A percentile compares a stretch with the other conserved stretches of the same genome.
These are phyloP conservation scores for Cystofilobasidium macerans DNA, from an alignment of 768 basidiomycete species.

Conservation along the genomic window DNA sequence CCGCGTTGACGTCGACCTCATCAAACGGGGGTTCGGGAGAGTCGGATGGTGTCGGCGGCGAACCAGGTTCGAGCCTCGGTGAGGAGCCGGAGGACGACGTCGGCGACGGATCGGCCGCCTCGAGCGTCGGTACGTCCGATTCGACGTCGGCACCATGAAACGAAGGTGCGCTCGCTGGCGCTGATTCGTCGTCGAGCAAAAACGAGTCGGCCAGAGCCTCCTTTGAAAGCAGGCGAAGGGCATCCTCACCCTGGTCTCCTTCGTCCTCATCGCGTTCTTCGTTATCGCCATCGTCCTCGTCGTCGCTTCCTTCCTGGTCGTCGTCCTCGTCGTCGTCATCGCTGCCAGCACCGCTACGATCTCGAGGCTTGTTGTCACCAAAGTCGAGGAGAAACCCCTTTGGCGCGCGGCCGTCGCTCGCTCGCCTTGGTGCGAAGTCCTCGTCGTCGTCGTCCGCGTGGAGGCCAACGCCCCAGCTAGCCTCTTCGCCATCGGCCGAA, in stretches of 20 bases:
- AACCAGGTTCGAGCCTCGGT: not conserved
- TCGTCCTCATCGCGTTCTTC: constrained; percentile 11
- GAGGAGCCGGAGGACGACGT: not conserved
- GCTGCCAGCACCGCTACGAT: constrained; percentile 19
- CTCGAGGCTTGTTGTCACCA: too few relatives aligned
- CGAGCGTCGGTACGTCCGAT: not conserved
- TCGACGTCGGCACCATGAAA: too few relatives aligned
- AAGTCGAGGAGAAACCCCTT: not conserved
- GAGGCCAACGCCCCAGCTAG: not conserved
- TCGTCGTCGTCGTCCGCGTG: constrained; percentile 8
- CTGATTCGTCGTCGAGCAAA: not conserved
- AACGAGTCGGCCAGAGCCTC: not conserved
- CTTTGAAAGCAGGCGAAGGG: not conserved
- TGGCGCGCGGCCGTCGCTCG: not conserved
- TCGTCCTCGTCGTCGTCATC: constrained; percentile 25
- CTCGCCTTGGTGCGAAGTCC: not conserved
- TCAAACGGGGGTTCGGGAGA: constrained; percentile 3
- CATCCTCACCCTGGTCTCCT: not conserved
- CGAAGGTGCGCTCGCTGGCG: not conserved
- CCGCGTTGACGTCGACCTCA: too few relatives aligned
- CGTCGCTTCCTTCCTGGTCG: constrained; percentile 20
- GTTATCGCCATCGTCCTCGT: constrained; percentile 14
- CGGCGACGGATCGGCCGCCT: not conserved
- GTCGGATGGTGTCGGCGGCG: constrained; percentile 1
- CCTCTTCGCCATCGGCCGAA: not conserved